These are phyloP conservation scores for Naumovozyma dairenensis DNA, from an alignment of 805 yeast species.

Conservation along the genomic window DNA sequence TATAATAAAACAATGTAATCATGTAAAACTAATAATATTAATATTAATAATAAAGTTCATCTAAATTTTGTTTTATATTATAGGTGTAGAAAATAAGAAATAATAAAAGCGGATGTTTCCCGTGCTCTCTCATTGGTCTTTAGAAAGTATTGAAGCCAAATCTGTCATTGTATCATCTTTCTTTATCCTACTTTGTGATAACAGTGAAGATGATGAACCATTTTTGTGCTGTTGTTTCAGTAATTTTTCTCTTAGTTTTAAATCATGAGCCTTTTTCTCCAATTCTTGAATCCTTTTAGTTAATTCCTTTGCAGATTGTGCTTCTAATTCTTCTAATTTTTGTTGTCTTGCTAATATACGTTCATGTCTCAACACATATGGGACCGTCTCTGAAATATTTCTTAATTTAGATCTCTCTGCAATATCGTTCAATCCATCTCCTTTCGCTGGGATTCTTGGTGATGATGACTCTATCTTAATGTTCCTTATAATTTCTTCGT, in stretches of 20 bases:
- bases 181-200: slow-evolving; percentile 24
- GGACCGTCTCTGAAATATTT: slow-evolving; percentile 74
- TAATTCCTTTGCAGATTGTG: slow-evolving; percentile 64
- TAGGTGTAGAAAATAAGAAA: too few species aligned
- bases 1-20: too few species aligned
- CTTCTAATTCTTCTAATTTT: slow-evolving; percentile 69
- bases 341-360: slow-evolving; percentile 65
- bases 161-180: slow-evolving; percentile 50
- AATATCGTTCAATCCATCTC: slow-evolving; percentile 14
- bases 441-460: slow-evolving; percentile 22
- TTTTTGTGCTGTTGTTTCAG: slow-evolving; percentile 26
- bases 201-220: slow-evolving; percentile 13
- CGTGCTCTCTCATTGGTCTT: too few species aligned
- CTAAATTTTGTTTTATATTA: too few species aligned
- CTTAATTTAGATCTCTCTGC: slow-evolving; percentile 54
- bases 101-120: too few species aligned
- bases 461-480: slow-evolving; percentile 31
- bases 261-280: slow-evolving; percentile 63
- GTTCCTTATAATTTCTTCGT: slow-evolving; percentile 30
- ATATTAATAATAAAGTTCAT: too few species aligned
- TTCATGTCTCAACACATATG: slow-evolving; percentile 74
- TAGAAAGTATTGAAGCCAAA: slow-evolving; percentile 38
- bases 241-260: slow-evolving; percentile 55
- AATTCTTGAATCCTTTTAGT: slow-evolving; percentile 65
- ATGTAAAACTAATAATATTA: too few species aligned